Evolutionary conservation across 306 rosid species (phyloP).

Genomic region (Cotoneaster glaucophyllus): DNA sequence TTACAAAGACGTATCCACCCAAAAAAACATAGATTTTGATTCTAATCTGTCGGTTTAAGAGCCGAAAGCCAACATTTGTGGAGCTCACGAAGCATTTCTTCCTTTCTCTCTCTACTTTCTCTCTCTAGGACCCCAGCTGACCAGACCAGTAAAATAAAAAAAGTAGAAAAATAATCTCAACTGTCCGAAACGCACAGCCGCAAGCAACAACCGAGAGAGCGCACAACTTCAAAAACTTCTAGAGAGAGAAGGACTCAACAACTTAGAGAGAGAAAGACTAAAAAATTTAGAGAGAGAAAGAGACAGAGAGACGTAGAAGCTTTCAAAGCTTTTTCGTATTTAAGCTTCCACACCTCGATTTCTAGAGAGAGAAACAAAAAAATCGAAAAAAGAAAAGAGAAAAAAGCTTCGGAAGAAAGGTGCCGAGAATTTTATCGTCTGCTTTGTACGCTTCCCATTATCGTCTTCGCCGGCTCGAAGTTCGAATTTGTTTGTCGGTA

Average conservation of each 20-base stretch:
- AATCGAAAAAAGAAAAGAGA: slow-evolving; percentile 11
- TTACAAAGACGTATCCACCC: slow-evolving; percentile 10
- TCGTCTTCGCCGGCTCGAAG: slow-evolving; percentile 44
- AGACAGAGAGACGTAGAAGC: slow-evolving; percentile 24
- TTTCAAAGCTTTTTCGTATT: slow-evolving; percentile 28
- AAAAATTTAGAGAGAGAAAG: slow-evolving; percentile 29
- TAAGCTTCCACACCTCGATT: slow-evolving; percentile 26
- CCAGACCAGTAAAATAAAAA: slow-evolving; percentile 11
- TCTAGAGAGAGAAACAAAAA: slow-evolving; percentile 1
- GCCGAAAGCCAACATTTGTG: slow-evolving; percentile 37
- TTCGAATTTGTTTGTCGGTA: slow-evolving; percentile 28
- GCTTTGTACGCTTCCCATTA: slow-evolving; percentile 42
- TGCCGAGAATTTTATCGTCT: slow-evolving; percentile 3
- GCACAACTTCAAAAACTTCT: neutral
- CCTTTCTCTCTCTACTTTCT: slow-evolving; percentile 22
- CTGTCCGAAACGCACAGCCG: slow-evolving; percentile 28
- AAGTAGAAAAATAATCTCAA: neutral
- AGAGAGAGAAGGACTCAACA: neutral
- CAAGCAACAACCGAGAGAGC: slow-evolving; percentile 23
- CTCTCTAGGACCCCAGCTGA: slow-evolving; percentile 32
- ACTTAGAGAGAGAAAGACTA: slow-evolving; percentile 32
- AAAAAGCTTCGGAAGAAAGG: slow-evolving; percentile 2
- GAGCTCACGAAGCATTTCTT: slow-evolving; percentile 47
- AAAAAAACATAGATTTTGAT: slow-evolving; percentile 9
- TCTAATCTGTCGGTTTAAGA: slow-evolving; percentile 24